phyloP scores from a whole-genome alignment of 257 asterid genomes.

The Ilex asprella region DNA sequence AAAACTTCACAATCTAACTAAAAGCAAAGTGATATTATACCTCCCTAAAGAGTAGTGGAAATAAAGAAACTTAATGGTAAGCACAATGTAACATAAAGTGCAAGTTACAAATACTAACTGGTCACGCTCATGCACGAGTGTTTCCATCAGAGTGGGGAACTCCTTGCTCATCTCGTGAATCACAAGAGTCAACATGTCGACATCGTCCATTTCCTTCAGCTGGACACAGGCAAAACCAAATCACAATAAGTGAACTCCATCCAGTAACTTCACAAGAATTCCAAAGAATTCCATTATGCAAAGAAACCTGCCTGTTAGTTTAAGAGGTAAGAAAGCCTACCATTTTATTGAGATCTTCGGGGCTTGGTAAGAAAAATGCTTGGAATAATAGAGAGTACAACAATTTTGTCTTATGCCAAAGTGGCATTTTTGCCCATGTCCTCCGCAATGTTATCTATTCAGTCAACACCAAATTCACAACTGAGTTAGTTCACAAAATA shows the following conservation, averaged over 20 bases:
- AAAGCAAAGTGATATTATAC: not conserved
- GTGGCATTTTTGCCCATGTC: slow-evolving; percentile 90
- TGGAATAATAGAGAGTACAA: slow-evolving; percentile 66
- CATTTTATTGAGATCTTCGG: slow-evolving; percentile 61
- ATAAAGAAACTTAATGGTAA: slow-evolving; percentile 3
- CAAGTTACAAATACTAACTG: slow-evolving; percentile 41
- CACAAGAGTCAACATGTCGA: slow-evolving; percentile 80
- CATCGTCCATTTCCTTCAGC: slow-evolving; percentile 96
- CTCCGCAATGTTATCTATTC: slow-evolving; percentile 71
- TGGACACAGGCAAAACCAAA: slow-evolving; percentile 32
- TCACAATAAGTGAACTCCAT: slow-evolving; percentile 4
- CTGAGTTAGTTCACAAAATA: not conserved
- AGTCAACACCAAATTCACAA: slow-evolving; percentile 3
- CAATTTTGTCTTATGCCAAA: slow-evolving; percentile 84
- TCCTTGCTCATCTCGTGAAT: slow-evolving; percentile 93
- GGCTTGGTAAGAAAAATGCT: slow-evolving; percentile 73
- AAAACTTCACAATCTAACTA: too few species aligned
- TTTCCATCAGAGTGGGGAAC: slow-evolving; percentile 91
- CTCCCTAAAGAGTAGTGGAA: not conserved
- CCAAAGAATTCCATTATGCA: not conserved
- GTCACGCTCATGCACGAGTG: slow-evolving; percentile 91
- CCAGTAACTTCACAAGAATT: slow-evolving; percentile 1
- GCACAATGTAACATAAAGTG: not conserved
- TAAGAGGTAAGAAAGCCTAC: slow-evolving; percentile 27
- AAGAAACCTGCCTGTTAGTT: slow-evolving; percentile 6